Percentiles rank a stretch among this genome's conserved stretches.
Evolutionary conservation across 371 early-diverging fungal genomes (phyloP).

Genomic region (Lichtheimia corymbifera): DNA sequence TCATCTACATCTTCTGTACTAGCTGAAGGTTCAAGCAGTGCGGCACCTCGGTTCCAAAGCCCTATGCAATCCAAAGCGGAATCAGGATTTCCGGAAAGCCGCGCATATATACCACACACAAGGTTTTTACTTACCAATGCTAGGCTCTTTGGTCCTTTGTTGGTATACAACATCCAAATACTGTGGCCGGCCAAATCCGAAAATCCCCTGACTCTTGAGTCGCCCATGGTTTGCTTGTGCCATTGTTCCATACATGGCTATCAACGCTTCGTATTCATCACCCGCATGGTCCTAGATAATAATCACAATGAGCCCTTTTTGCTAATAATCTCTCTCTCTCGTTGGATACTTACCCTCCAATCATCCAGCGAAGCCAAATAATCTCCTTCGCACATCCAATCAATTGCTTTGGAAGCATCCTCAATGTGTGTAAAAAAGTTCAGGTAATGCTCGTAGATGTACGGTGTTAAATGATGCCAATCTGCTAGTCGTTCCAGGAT

Average conservation of each 20-base stretch:
- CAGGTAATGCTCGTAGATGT: conserved; percentile 29
- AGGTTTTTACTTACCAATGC: not conserved
- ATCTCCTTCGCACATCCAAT: conserved; percentile 28
- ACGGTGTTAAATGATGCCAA: conserved; percentile 23
- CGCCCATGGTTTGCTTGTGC: not conserved
- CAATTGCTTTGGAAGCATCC: conserved; percentile 10
- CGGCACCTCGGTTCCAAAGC: conserved; percentile 1
- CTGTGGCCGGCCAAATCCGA: not conserved
- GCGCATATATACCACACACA: too few species aligned
- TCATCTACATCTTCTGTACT: conserved; percentile 4
- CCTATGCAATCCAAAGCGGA: not conserved
- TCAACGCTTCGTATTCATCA: conserved; percentile 14
- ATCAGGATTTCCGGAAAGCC: too few species aligned
- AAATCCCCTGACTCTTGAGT: not conserved
- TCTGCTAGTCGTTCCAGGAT: conserved; percentile 26
- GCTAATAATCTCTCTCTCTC: not conserved
- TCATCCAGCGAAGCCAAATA: conserved; percentile 21
- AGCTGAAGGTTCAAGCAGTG: not conserved
- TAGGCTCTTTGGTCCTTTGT: not conserved
- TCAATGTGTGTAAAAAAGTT: conserved; percentile 23
- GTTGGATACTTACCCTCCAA: conserved; percentile 18
- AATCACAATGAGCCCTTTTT: not conserved
- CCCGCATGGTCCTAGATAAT: not conserved
- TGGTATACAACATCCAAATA: not conserved
- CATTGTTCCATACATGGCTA: conserved; percentile 34